Evolutionary conservation across 176 grass and related monocot species (phyloP), one percentile per base, ranked within the genome.

Genomic region (Carex parvula): DNA sequence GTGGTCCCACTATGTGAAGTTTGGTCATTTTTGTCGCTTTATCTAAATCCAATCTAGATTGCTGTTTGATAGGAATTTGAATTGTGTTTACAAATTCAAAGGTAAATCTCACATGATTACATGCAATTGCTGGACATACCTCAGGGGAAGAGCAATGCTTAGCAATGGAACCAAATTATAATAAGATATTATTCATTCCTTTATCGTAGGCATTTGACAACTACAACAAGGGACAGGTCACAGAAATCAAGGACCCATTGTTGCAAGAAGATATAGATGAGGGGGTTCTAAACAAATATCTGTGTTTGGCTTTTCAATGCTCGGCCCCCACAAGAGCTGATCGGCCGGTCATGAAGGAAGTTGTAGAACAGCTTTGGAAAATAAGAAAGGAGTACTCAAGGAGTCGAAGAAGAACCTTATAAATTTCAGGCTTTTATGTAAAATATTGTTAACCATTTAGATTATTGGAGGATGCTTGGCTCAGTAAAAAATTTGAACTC

Each of bases 341-440:
- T 70, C 86, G 92, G 35, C 92, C 92, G 8, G 59, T 66, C 48
- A 94, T 94, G 81, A 88, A 88, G 26, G 86, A 85, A 78, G 92
- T 88, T 16, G 90, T 73, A 44, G 88, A 88, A 79, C 81, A 86
- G 73, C 90, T 94, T 12, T 94, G 92, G 92, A 81, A 85, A 65
- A 88, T 92, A 57, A 88, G 92, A 64, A 87, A 87, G 73, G 86
- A 81, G 8, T 91, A 92, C 50, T 39, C 67, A 62, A 88, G 15
- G 64, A 58, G 50, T 39, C 74, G 4, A 44, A 87, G 80, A 80
- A 69, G 84, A 86, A 37, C 26, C n/a, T 62, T 8, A 81, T 78
- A 57, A 44, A 8, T 81, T 81, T 48, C 2, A 57, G 48, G 79
- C 18, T 37, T 81, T 24, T 68, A 69, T 83, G 61, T 64, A 82